phyloP scores from a whole-genome alignment of 2,329 filamentous ascomycete genomes.

The Cyclaneusma minus region DNA sequence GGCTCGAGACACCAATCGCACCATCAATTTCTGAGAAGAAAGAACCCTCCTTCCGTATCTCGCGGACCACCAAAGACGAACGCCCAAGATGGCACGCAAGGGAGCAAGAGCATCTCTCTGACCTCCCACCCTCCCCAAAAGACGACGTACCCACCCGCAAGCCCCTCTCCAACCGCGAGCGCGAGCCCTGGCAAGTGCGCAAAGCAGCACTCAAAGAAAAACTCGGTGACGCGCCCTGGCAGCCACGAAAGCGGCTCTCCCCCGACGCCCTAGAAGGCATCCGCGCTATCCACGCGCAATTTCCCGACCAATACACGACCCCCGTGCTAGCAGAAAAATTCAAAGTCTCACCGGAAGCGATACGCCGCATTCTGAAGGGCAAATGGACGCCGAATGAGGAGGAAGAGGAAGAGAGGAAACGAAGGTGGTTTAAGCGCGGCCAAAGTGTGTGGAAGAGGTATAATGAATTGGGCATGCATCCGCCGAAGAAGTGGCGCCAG shows the following conservation, averaged over 20 bases:
- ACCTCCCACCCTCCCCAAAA: not conserved
- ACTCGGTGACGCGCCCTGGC: conserved; percentile 70
- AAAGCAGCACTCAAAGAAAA: conserved; percentile 64
- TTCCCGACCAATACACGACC: conserved; percentile 65
- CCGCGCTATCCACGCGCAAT: conserved; percentile 61
- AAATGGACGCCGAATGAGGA: conserved; percentile 51
- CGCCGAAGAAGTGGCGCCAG: conserved; percentile 41
- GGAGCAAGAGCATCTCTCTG: not conserved
- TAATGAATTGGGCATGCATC: conserved; percentile 45
- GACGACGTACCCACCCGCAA: conserved; percentile 10
- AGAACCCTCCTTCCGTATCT: not conserved
- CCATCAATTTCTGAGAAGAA: not conserved
- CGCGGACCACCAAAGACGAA: not conserved
- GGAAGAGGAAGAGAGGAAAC: conserved; percentile 40
- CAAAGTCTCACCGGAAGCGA: conserved; percentile 71
- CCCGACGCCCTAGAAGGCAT: conserved; percentile 89
- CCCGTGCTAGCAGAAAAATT: conserved; percentile 61
- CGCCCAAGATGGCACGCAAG: not conserved
- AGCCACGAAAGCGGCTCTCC: conserved; percentile 71
- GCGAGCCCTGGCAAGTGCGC: conserved; percentile 55
- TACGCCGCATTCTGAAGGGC: conserved; percentile 70
- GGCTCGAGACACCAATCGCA: not conserved
- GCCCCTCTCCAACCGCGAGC: no score
- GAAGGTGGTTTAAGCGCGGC: conserved; percentile 46
- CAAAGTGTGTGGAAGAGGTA: conserved; percentile 41